Base-by-base conservation (phyloP, 2,329 filamentous ascomycete genomes). In the Tetracladium maxilliforme region DNA sequence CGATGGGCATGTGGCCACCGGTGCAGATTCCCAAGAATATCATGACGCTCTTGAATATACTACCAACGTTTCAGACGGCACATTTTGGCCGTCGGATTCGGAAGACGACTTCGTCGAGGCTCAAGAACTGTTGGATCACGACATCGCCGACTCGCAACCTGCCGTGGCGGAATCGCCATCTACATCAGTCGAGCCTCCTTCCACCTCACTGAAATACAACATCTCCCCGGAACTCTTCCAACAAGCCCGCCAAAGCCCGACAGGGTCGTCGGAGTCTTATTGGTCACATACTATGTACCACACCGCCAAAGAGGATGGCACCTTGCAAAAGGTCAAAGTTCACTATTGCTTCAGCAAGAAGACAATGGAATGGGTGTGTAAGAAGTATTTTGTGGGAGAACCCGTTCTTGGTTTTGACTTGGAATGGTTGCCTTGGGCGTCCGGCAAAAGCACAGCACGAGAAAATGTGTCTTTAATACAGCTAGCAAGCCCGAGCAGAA, bases 371-470 rank as follows among this genome's bases (percentile, higher is more conserved):
- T 50, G 56, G 6, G 63, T 79, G 6, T 58, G 70, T 30, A 55
- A 67, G 11, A 48, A 65, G 29, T 61, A 76, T 29, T 93, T 94
- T 37, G 42, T 72, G 19, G 36, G 63, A 14, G 70, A 90, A 40
- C 58, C 68, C 19, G 50, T 92, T 3, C 45, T 94, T n/a, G 86
- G 86, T 0, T 83, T 94, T 32, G 86, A 94, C 41, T 62, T 94
- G 33, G 87, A 94, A 52, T 94, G 87, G 86, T 61, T 70, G 26
- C 35, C 56, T 2, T 54, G 63, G 6, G 59, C 69, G 1, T 52
- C 43, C 6, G 56, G 45, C 12, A 38, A 34, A 6, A 45, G 59
- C 3, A 56, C 60, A 4, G 51, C 72, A 4, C 75, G 78, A 34
- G 57, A 64, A 25, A 82, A 84, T 32, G 67, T 92, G 6, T 86